These are phyloP conservation scores for Claviceps spartinae DNA, from an alignment of 2,329 filamentous ascomycete species.

Conservation along the genomic window DNA sequence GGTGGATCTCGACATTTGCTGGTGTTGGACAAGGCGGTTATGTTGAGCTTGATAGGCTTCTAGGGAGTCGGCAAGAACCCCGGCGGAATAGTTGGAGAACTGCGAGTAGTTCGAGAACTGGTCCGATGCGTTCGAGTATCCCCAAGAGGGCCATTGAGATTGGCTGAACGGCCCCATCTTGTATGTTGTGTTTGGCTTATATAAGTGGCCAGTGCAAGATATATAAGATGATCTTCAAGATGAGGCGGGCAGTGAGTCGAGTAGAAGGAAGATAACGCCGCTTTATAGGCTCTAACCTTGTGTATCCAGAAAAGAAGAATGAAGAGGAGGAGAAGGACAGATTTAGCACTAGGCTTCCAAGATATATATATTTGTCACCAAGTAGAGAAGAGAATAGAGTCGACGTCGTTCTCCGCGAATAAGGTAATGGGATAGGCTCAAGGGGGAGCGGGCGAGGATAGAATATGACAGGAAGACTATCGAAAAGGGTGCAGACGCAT, in stretches of 20 bases:
- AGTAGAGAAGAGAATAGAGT: neutral
- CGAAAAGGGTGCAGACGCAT: slow-evolving; percentile 19
- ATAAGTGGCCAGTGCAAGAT: neutral
- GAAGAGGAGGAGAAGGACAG: neutral
- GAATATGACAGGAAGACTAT: slow-evolving; percentile 12
- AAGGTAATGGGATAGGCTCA: neutral
- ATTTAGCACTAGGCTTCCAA: neutral
- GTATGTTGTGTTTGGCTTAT: neutral
- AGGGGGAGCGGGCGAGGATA: slow-evolving; percentile 6
- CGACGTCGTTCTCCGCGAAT: slow-evolving; percentile 7
- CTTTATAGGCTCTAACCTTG: neutral
- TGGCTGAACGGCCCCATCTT: slow-evolving; percentile 22
- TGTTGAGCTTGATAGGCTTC: slow-evolving; percentile 24
- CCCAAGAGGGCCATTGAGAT: slow-evolving; percentile 23
- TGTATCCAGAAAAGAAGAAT: neutral
- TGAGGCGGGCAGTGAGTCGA: neutral
- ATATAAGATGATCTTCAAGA: neutral
- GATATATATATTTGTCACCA: neutral
- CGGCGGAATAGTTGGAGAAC: slow-evolving; percentile 17
- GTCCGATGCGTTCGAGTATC: slow-evolving; percentile 17
- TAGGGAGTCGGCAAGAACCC: slow-evolving; percentile 25
- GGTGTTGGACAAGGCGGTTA: slow-evolving; percentile 22
- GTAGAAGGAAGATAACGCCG: neutral
- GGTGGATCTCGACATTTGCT: slow-evolving; percentile 26
- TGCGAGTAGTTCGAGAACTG: slow-evolving; percentile 20